A percentile compares a stretch with the other conserved stretches of the same genome.
Evolutionary conservation across 2,329 filamentous ascomycete genomes (phyloP).

Genomic region (Fusarium sp.): DNA sequence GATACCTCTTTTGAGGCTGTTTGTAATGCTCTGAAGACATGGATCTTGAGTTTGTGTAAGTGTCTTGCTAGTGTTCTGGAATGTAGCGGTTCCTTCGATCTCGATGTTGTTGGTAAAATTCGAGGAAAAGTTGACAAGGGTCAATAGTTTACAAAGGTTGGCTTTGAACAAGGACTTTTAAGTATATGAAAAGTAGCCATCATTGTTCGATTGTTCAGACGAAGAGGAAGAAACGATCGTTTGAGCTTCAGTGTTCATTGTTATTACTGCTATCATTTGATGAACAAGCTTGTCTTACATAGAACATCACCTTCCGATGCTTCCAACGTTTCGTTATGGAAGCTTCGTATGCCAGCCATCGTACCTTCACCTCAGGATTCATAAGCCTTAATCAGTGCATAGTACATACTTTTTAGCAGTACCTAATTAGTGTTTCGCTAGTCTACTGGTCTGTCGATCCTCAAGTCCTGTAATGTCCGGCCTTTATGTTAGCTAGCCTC

Average conservation of each 20-base stretch:
- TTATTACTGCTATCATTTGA: neutral
- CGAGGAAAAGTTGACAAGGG: neutral
- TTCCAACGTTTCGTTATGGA: neutral
- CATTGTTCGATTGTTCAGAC: neutral
- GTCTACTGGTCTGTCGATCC: neutral
- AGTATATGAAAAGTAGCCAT: neutral
- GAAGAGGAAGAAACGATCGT: neutral
- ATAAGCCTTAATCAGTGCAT: neutral
- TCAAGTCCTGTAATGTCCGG: neutral
- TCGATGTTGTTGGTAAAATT: neutral
- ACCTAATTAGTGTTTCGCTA: neutral
- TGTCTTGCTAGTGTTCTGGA: neutral
- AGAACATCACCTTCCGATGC: neutral
- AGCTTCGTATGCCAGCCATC: neutral
- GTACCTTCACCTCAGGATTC: neutral
- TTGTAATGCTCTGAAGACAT: conserved; percentile 12
- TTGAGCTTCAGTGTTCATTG: neutral
- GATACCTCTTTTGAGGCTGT: conserved; percentile 16
- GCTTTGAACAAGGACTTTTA: neutral
- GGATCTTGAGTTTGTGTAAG: neutral
- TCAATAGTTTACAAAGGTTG: neutral
- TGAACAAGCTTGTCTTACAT: neutral
- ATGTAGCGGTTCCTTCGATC: neutral
- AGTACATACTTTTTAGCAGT: too few species aligned
- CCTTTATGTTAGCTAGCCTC: neutral